These are phyloP conservation scores for Phytophthora aleatoria DNA, from an alignment of 352 stramenopile genomes.

Conservation along the genomic window DNA sequence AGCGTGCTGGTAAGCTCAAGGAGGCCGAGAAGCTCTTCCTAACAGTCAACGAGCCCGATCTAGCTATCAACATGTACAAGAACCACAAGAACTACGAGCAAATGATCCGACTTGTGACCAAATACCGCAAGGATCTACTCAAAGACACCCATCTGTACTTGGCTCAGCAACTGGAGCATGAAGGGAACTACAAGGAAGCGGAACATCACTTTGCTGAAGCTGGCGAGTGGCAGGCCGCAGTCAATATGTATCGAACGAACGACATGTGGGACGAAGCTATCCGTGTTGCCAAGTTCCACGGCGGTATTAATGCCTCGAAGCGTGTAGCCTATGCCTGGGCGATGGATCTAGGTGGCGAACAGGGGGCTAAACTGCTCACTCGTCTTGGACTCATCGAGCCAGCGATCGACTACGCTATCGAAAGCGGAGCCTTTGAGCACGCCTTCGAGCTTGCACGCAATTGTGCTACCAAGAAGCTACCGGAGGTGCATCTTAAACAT, in stretches of 20 bases:
- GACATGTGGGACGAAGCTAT: conserved; percentile 96
- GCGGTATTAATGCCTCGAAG: conserved; percentile 91
- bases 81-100: conserved; percentile 95
- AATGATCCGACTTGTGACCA: conserved; percentile 94
- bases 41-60: conserved; percentile 91
- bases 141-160: conserved; percentile 94
- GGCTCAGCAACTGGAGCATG: conserved; percentile 92
- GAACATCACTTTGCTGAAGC: conserved; percentile 93
- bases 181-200: conserved; percentile 92
- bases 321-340: conserved; percentile 94
- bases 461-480: conserved; percentile 86
- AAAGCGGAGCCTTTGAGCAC: conserved; percentile 92
- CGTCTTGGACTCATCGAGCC: conserved; percentile 92
- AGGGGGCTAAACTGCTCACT: conserved; percentile 91
- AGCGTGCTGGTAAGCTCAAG: conserved; percentile 89
- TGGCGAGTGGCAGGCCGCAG: conserved; percentile 91
- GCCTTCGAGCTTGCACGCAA: conserved; percentile 92
- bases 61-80: conserved; percentile 98
- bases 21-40: conserved; percentile 95
- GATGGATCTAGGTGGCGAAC: conserved; percentile 90
- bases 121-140: conserved; percentile 92
- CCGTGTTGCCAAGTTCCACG: conserved; percentile 93
- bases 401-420: conserved; percentile 94
- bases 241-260: conserved; percentile 95
- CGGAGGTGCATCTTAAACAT: conserved; percentile 93